phyloP scores from a whole-genome alignment of 1,284 basidiomycete genomes.

The Rugiboletus extremiorientalis region DNA sequence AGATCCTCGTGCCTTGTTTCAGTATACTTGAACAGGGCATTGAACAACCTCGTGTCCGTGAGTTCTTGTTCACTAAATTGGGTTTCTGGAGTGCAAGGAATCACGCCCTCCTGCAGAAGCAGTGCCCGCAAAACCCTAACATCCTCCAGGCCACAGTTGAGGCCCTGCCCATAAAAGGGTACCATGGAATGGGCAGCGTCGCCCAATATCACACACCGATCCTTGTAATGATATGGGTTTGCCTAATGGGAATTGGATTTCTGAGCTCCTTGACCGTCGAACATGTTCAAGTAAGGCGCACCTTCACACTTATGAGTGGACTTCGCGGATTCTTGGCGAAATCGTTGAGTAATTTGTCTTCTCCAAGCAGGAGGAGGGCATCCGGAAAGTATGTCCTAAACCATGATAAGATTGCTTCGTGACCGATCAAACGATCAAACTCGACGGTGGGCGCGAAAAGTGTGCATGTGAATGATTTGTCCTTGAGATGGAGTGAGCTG shows the following conservation, averaged over 20 bases:
- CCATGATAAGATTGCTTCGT: slow-evolving; percentile 68
- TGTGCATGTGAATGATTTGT: slow-evolving; percentile 87
- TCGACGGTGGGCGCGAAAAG: slow-evolving; percentile 87
- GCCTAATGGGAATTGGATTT: slow-evolving; percentile 49
- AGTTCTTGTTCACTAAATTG: slow-evolving; percentile 37
- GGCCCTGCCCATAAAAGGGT: slow-evolving; percentile 97
- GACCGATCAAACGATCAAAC: slow-evolving; percentile 65
- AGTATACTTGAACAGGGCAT: slow-evolving; percentile 78
- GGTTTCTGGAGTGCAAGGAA: slow-evolving; percentile 35
- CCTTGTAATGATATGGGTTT: slow-evolving; percentile 88
- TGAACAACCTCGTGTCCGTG: slow-evolving; percentile 58
- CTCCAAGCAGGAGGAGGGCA: slow-evolving; percentile 82
- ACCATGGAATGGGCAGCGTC: slow-evolving; percentile 98
- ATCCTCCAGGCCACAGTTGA: slow-evolving; percentile 98
- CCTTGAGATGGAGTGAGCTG: slow-evolving; percentile 44
- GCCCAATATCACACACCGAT: slow-evolving; percentile 86
- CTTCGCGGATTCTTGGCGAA: slow-evolving; percentile 85
- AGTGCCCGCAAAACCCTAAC: slow-evolving; percentile 85
- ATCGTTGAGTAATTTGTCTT: slow-evolving; percentile 72
- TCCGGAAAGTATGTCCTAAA: slow-evolving; percentile 88
- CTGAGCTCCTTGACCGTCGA: slow-evolving; percentile 9
- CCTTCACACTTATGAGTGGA: slow-evolving; percentile 90
- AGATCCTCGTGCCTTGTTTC: slow-evolving; percentile 84
- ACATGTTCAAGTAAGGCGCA: slow-evolving; percentile 39
- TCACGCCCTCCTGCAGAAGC: slow-evolving; percentile 69